Conservation (phyloP, 495 filamentous ascomycete species). For the Cercophora scortea region DNA sequence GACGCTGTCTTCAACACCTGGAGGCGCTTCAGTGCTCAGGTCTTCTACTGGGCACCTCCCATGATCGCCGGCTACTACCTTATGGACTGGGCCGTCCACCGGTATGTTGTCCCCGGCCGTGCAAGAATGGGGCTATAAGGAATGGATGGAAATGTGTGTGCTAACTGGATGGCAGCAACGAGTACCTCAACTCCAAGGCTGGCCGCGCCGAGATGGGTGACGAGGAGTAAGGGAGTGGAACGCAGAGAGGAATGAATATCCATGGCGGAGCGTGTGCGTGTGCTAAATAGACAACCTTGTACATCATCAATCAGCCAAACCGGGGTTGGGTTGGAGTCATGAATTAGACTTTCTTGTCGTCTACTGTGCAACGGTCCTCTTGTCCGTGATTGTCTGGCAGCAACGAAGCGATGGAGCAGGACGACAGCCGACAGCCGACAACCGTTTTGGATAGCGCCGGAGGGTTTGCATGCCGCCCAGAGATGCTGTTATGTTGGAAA, state of each 20-base stretch:
- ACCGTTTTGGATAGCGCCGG: no score
- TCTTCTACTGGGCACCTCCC: conserved; percentile 76
- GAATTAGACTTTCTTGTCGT: neutral
- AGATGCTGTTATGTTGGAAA: no score
- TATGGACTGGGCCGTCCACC: conserved; percentile 81
- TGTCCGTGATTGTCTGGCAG: no score
- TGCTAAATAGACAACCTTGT: conserved; percentile 25
- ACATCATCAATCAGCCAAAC: conserved; percentile 13
- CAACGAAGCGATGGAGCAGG: no score
- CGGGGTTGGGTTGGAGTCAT: neutral
- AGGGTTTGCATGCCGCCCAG: no score
- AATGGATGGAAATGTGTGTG: neutral
- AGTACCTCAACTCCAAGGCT: conserved; percentile 86
- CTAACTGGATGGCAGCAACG: conserved; percentile 55
- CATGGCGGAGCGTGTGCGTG: conserved; percentile 13
- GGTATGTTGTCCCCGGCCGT: conserved; percentile 43
- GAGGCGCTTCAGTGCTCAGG: conserved; percentile 54
- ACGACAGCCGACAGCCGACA: no score
- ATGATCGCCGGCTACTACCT: conserved; percentile 64
- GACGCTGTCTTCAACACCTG: conserved; percentile 57
- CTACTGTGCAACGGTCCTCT: neutral
- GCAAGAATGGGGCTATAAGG: no score
- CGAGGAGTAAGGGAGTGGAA: conserved; percentile 30
- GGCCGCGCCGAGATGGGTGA: conserved; percentile 56
- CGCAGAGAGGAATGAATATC: neutral